Conservation (phyloP, 1,139 yeast species). For the Taiozyma onychis region DNA sequence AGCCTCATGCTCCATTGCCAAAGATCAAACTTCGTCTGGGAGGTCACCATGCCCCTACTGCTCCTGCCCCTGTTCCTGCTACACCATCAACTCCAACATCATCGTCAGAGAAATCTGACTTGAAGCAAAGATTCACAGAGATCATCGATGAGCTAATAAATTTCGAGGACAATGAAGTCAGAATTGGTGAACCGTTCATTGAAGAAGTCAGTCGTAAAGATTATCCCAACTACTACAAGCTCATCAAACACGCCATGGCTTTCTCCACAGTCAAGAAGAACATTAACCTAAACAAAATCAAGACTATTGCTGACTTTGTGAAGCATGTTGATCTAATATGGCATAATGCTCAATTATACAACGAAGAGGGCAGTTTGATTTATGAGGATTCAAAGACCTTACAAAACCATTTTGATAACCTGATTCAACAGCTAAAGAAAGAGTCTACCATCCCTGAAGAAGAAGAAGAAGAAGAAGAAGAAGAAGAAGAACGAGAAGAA, state of each 20-base stretch:
- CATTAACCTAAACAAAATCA: conserved; percentile 25
- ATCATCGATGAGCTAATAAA: conserved; percentile 17
- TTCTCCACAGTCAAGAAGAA: conserved; percentile 55
- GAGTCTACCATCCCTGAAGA: conserved; percentile 3
- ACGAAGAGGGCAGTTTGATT: conserved; percentile 80
- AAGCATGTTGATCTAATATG: conserved; percentile 74
- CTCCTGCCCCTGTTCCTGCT: background rate
- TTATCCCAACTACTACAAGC: conserved; percentile 66
- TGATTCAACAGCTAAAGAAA: conserved; percentile 24
- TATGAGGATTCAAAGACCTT: conserved; percentile 70
- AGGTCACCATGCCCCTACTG: conserved; percentile 1
- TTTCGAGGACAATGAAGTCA: conserved; percentile 18
- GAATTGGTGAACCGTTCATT: conserved; percentile 42
- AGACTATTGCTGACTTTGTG: conserved; percentile 23
- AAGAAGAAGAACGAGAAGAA: too few species aligned
- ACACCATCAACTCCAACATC: conserved; percentile 3
- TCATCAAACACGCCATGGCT: conserved; percentile 69
- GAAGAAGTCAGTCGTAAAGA: conserved; percentile 48
- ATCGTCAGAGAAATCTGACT: conserved; percentile 8
- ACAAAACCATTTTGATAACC: conserved; percentile 35
- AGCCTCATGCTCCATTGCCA: conserved; percentile 4
- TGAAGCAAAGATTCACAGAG: conserved; percentile 10
- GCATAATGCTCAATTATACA: conserved; percentile 75
- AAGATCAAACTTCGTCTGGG: conserved; percentile 9
- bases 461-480: too few species aligned